A percentile compares a stretch with the other conserved stretches of the same genome.
Evolutionary conservation across 208 protist genomes (phyloP).

Genomic region (Trypanosoma boissoni): DNA sequence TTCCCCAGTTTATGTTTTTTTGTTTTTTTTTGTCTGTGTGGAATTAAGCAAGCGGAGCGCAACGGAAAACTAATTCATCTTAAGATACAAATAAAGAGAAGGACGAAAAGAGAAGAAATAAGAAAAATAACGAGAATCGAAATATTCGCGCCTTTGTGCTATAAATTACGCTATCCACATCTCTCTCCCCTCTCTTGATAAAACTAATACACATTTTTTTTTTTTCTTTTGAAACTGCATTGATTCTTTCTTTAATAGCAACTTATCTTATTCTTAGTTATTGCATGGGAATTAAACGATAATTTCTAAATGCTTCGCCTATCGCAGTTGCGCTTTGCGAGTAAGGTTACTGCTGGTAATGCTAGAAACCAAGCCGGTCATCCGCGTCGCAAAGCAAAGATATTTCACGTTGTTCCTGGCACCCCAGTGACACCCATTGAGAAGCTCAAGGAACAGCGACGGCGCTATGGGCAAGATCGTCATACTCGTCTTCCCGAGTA

Average conservation of each 20-base stretch:
- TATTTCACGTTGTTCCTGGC: conserved; percentile 74
- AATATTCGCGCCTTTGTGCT: too few relatives aligned
- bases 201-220: conserved; percentile 6
- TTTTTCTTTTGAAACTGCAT: background rate
- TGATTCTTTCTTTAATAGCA: conserved; percentile 4
- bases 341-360: conserved; percentile 80
- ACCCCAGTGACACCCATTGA: conserved; percentile 74
- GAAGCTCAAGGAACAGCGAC: conserved; percentile 78
- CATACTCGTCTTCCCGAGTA: conserved; percentile 76
- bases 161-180: background rate
- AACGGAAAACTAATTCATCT: too few relatives aligned
- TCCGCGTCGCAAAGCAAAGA: conserved; percentile 53
- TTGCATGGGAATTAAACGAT: too few relatives aligned
- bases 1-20: conserved; percentile 2
- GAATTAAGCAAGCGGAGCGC: too few relatives aligned
- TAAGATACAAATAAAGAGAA: background rate
- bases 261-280: too few relatives aligned
- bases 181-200: conserved; percentile 2
- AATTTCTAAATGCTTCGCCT: conserved; percentile 66
- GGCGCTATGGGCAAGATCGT: conserved; percentile 72
- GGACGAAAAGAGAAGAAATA: background rate
- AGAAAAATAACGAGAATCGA: conserved; percentile 1
- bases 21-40: conserved; percentile 11
- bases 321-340: conserved; percentile 30
- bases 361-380: conserved; percentile 76